Base-by-base conservation (phyloP, 495 filamentous ascomycete genomes). In the Penicillium riverlandense region DNA sequence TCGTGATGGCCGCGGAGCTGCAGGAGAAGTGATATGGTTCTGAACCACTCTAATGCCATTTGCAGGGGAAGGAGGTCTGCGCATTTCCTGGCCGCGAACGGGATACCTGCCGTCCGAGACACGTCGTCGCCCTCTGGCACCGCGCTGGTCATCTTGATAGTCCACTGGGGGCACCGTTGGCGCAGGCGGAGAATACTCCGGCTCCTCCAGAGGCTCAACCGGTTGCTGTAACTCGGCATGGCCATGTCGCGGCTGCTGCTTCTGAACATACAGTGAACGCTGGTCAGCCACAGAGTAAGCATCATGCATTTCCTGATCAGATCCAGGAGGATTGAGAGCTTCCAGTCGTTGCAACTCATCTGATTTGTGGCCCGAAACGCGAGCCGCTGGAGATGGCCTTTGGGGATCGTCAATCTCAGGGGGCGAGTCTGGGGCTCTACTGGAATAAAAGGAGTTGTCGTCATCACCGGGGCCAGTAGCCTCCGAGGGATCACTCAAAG, bases 401-500 rank as follows among this genome's bases (percentile, higher is more conserved):
- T 45, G 59, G 11, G 57, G 62, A 4, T 56, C 55, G 41, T 57
- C 65, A 11, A 47, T 48, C 29, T 58, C 61, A 11, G 61, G 68
- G 35, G 57, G 52, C 14, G 75, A 77, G 45, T 74, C 71, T 57
- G 75, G 72, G 42, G 74, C 70, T 67, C 80, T 83, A 71, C 88
- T 95, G 37, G 89, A 95, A 68, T 96, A 95, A 64, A 92, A 91
- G n/a, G 87, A 90, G 51, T 92, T 90, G 55, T 91, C 84, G 65
- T 95, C 89, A 65, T 76, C 72, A 62, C 73, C 70, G 50, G 62
- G 59, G 43, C 62, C 70, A 66, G 79, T 78, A 44, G 49, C 57
- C 49, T 70, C 67, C 74, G 71, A 70, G 56, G 65, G 54, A 35
- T 68, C 66, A 52, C 68, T 74, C 64, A 77, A 66, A 29, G 66